Conservation (phyloP, 768 basidiomycete genomes). For the Mrakia blollopis region DNA sequence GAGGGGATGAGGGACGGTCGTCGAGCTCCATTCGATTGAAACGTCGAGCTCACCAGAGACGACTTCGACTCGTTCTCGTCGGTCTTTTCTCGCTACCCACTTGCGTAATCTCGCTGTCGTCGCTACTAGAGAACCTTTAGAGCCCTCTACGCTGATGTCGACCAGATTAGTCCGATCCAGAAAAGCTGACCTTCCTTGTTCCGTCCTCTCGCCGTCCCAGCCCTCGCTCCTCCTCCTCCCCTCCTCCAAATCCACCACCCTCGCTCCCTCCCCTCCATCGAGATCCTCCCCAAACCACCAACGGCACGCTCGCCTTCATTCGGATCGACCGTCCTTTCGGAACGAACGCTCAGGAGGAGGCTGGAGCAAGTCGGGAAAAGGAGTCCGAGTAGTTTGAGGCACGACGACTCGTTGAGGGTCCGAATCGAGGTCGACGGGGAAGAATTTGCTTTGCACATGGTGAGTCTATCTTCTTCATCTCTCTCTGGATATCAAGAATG, state of each 20-base stretch:
- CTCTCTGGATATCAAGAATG: not conserved
- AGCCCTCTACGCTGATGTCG: no score
- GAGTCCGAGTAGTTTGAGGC: not conserved
- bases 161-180: no score
- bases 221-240: not conserved
- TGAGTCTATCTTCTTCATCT: not conserved
- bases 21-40: no score
- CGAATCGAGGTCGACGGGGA: slow-evolving; percentile 3
- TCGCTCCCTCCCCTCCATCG: not conserved
- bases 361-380: not conserved
- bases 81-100: no score
- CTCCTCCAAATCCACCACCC: slow-evolving; percentile 14
- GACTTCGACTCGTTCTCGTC: no score
- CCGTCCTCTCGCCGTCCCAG: not conserved
- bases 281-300: slow-evolving; percentile 23
- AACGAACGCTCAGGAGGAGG: slow-evolving; percentile 3
- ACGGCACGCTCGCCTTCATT: slow-evolving; percentile 39
- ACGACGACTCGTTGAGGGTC: not conserved
- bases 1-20: no score
- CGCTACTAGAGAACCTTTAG: no score
- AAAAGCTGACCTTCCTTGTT: not conserved
- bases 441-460: not conserved
- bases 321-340: slow-evolving; percentile 27
- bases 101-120: no score
- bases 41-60: no score